Conservation (phyloP, 164 flowering plant species). For the Annona squamosa region DNA sequence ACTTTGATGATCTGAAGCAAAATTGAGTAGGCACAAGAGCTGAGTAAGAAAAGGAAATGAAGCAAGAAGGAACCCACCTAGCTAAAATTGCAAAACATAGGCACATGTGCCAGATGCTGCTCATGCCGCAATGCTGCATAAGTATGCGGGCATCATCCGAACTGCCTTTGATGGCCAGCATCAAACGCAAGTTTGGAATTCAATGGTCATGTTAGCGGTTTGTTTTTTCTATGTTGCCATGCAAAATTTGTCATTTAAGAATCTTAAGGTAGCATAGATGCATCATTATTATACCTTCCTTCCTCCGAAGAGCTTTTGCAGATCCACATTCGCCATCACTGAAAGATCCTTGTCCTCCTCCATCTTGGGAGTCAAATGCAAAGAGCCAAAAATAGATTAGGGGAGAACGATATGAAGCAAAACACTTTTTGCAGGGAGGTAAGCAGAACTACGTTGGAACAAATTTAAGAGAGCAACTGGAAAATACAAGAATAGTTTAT, state of each 20-base stretch:
- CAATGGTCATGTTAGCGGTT: background rate
- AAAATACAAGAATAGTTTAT: background rate
- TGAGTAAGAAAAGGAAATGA: background rate
- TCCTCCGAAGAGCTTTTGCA: conserved; percentile 57
- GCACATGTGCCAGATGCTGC: background rate
- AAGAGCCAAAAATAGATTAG: background rate
- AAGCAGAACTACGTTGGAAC: background rate
- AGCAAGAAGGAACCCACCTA: too few relatives aligned
- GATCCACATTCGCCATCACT: conserved; percentile 46
- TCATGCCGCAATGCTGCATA: background rate
- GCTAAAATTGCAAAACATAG: background rate
- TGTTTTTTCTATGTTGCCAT: background rate
- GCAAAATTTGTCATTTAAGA: background rate
- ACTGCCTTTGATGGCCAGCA: background rate
- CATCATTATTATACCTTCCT: conserved; percentile 49
- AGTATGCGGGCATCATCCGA: background rate
- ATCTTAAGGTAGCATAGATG: background rate
- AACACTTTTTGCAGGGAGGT: background rate
- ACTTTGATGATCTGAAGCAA: conserved; percentile 55
- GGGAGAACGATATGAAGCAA: background rate
- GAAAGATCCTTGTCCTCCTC: conserved; percentile 84
- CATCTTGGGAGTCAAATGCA: conserved; percentile 27
- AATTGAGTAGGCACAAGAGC: background rate
- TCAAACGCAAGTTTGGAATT: background rate
- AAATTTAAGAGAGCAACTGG: background rate